Conservation (phyloP, 2,329 filamentous ascomycete genomes). For the Catunica adiposa region DNA sequence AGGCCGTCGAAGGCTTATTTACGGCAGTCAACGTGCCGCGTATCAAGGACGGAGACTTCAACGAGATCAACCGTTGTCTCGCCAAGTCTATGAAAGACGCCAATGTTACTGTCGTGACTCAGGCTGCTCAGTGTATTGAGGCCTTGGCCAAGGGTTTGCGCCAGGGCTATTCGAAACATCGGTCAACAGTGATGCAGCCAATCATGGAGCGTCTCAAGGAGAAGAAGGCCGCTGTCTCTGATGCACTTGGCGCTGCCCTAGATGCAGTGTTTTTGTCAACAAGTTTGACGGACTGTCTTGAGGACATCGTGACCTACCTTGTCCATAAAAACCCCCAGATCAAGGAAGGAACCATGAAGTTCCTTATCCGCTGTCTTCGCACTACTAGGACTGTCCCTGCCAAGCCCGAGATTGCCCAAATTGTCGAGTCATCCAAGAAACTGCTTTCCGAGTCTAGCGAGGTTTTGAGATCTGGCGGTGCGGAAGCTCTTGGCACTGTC, state of each 20-base stretch:
- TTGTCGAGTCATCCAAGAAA: slow-evolving; percentile 82
- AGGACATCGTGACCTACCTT: slow-evolving; percentile 72
- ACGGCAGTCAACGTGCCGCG: slow-evolving; percentile 64
- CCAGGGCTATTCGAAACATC: slow-evolving; percentile 63
- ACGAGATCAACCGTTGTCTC: slow-evolving; percentile 65
- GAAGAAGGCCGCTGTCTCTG: slow-evolving; percentile 79
- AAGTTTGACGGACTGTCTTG: slow-evolving; percentile 67
- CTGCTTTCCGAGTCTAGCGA: slow-evolving; percentile 79
- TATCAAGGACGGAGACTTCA: slow-evolving; percentile 81
- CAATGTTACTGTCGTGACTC: slow-evolving; percentile 84
- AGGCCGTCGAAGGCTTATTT: slow-evolving; percentile 71
- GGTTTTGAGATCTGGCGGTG: slow-evolving; percentile 69
- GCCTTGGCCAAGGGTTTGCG: slow-evolving; percentile 73
- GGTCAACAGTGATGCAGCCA: slow-evolving; percentile 62
- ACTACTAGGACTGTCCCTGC: slow-evolving; percentile 69
- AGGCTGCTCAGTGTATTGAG: slow-evolving; percentile 86
- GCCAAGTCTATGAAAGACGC: slow-evolving; percentile 99
- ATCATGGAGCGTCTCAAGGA: slow-evolving; percentile 95
- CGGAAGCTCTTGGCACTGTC: slow-evolving; percentile 78
- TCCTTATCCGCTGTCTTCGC: slow-evolving; percentile 74
- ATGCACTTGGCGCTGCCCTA: slow-evolving; percentile 71
- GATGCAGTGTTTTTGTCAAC: slow-evolving; percentile 54
- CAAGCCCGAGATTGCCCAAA: slow-evolving; percentile 66
- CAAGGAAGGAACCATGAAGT: slow-evolving; percentile 87
- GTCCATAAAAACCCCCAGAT: slow-evolving; percentile 95